Base-by-base conservation (phyloP, 768 basidiomycete species). In the Pleurotus citrinopileatus region DNA sequence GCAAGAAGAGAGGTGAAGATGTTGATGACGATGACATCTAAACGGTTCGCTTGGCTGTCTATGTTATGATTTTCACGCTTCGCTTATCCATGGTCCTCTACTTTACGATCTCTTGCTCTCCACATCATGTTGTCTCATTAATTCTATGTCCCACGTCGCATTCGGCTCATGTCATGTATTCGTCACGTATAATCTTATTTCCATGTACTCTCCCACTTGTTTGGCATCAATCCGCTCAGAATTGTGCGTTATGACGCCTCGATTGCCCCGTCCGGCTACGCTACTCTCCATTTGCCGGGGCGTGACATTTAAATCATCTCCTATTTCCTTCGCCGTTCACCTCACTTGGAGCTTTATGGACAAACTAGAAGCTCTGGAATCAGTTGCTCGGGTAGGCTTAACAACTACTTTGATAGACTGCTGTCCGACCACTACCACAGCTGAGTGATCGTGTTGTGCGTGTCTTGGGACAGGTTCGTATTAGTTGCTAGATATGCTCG, bases 1-100 rank as follows among this genome's bases (percentile, higher is more conserved):
- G 87, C 71, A 87, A 83, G 69, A 95, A 95, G 82, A 79, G 83
- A 59, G 93, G 91, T 62, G 88, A 90, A 74, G 91, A 92, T 25
- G 68, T 82, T 62, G 80, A 79, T 51, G 86, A 86, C 60, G 87
- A 89, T 62, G 81, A 82, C 72, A 75, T 78, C 57, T 82, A 70
- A 75, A 63, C 17, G 17, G 17, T 36, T n/a, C 23, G 46, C 8
- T 15, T 12, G 15, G 20, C 22, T 50, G 46, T 54, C 34, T 22
- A n/a, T 22, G 48, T 51, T 51, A 51, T 51, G 48, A 51, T 42
- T 50, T 19, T 42, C 28, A 29, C 23, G 34, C 32, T 34, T 36
- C 29, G 20, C 10, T 40, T n/a, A n/a, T 8, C 20, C 20, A 17
- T 29, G 46, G 32, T 34, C 17, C 32, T 47, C n/a, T 37, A 51